A percentile compares a stretch with the other conserved stretches of the same genome.
Evolutionary conservation across 768 basidiomycete genomes (phyloP).

Genomic region (Flagelloscypha sp.): DNA sequence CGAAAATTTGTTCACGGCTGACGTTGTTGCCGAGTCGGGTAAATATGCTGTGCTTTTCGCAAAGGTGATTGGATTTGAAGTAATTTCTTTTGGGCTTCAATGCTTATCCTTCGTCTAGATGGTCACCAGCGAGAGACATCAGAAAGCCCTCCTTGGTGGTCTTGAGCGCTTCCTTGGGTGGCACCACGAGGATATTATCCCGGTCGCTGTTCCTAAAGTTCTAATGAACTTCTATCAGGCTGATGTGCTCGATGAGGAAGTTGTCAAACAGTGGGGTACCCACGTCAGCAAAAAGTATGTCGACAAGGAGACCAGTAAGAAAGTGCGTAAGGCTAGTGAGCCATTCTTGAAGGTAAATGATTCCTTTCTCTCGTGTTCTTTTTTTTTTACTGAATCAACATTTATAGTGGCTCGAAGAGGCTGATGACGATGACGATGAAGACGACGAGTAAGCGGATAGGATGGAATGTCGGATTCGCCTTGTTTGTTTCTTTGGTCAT

Average conservation of each 20-base stretch:
- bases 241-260: constrained; percentile 88
- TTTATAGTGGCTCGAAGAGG: constrained; percentile 77
- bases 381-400: constrained; percentile 6
- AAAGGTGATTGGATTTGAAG: constrained; percentile 47
- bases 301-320: constrained; percentile 91
- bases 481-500: no score
- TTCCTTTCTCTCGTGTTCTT: not conserved
- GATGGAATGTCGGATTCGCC: no score
- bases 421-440: constrained; percentile 71
- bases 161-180: constrained; percentile 74
- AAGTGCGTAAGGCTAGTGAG: constrained; percentile 89
- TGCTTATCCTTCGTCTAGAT: constrained; percentile 40
- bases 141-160: constrained; percentile 90
- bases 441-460: no score
- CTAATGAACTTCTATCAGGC: constrained; percentile 91
- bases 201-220: constrained; percentile 75
- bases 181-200: constrained; percentile 64
- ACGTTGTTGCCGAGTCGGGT: constrained; percentile 57
- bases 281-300: constrained; percentile 96
- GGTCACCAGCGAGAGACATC: constrained; percentile 89
- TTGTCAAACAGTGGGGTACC: constrained; percentile 87
- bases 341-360: constrained; percentile 81
- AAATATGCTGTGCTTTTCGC: constrained; percentile 62
- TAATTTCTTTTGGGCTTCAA: constrained; percentile 2
- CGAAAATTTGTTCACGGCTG: constrained; percentile 73